Conservation (phyloP, 208 protist genomes). For the Acanthamoeba sp. region DNA sequence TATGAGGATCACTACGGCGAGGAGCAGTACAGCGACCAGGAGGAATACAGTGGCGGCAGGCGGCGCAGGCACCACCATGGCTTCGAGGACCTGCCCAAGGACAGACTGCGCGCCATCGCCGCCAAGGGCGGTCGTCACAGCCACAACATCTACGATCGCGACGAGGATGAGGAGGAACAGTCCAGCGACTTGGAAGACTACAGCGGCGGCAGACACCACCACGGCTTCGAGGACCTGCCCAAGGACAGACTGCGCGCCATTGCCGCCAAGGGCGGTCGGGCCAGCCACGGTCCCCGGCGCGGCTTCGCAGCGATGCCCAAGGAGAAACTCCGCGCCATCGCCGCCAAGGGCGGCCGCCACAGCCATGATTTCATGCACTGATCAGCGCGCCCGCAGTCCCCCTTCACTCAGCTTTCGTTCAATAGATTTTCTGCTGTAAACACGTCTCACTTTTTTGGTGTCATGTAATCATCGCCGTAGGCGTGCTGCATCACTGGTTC, state of each 20-base stretch:
- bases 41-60: neutral
- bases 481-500: neutral
- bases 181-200: neutral
- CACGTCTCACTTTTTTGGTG: neutral
- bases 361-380: neutral
- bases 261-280: constrained; percentile 13
- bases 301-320: neutral
- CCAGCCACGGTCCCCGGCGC: neutral
- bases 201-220: neutral
- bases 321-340: no score
- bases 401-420: no score
- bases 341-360: neutral
- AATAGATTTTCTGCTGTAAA: no score
- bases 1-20: neutral
- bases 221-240: neutral
- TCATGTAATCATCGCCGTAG: constrained; percentile 42
- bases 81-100: neutral
- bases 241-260: neutral
- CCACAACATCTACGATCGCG: neutral
- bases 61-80: neutral
- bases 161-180: neutral
- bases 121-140: neutral
- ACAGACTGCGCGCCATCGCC: neutral
- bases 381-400: no score
- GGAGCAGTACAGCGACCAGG: neutral